Percentiles rank a stretch among this genome's conserved stretches.
phyloP scores from a whole-genome alignment of 768 basidiomycete species.

The Kwoniella sp. region DNA sequence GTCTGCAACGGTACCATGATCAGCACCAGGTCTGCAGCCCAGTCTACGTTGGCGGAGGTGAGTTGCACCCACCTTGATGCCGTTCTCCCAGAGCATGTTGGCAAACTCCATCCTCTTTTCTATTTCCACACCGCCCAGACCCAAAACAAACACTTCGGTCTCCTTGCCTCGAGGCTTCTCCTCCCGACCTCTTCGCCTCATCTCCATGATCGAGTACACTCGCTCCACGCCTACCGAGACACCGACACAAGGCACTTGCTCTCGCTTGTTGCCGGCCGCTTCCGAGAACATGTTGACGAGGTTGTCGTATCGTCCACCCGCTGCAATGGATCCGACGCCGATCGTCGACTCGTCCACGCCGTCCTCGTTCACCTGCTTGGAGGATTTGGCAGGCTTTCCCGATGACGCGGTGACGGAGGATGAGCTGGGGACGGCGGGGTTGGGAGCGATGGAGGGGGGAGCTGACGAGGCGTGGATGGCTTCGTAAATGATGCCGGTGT shows the following conservation, averaged over 20 bases:
- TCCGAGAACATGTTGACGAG: constrained; percentile 80
- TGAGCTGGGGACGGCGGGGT: constrained; percentile 54
- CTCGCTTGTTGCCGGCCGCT: constrained; percentile 64
- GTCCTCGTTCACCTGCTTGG: constrained; percentile 57
- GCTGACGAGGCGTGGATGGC: constrained; percentile 90
- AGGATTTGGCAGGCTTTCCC: constrained; percentile 9
- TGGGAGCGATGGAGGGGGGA: constrained; percentile 71
- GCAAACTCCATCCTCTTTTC: constrained; percentile 77
- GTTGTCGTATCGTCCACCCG: constrained; percentile 92
- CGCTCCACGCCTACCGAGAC: constrained; percentile 89
- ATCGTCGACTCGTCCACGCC: constrained; percentile 89
- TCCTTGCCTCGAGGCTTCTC: constrained; percentile 69
- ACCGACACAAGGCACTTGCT: constrained; percentile 76
- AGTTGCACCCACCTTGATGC: constrained; percentile 67
- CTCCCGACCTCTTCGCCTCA: constrained; percentile 62
- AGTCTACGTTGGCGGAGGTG: not conserved
- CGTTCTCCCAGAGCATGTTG: constrained; percentile 72
- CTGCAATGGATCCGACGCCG: constrained; percentile 99
- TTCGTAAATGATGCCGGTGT: constrained; percentile 98
- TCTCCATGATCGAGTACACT: constrained; percentile 85
- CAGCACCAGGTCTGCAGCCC: no score
- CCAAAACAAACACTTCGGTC: constrained; percentile 90
- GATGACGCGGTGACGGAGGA: constrained; percentile 31
- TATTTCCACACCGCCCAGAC: constrained; percentile 80
- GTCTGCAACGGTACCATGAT: constrained; percentile 55